phyloP scores from a whole-genome alignment of 1,284 basidiomycete species.

The Takashimella tepidaria region DNA sequence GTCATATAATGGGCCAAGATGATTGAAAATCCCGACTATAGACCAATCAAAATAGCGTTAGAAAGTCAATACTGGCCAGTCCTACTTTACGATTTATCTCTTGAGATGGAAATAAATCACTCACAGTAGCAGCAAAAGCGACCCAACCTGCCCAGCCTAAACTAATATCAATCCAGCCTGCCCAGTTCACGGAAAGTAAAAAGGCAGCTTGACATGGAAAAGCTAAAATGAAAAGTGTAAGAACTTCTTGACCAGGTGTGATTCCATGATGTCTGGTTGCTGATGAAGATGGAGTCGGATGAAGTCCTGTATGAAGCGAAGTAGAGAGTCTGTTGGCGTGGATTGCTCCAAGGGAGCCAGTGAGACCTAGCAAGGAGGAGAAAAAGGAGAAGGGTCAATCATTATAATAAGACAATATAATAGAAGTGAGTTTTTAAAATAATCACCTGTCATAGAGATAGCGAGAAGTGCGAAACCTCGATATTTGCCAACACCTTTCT shows the following conservation, averaged over 20 bases:
- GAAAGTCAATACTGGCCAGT: slow-evolving; percentile 7
- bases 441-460: slow-evolving; percentile 76
- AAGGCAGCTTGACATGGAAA: slow-evolving; percentile 72
- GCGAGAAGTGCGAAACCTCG: slow-evolving; percentile 83
- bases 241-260: slow-evolving; percentile 33
- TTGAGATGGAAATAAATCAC: slow-evolving; percentile 48
- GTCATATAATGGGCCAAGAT: slow-evolving; percentile 65
- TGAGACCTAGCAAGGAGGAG: slow-evolving; percentile 56
- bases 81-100: not conserved
- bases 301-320: slow-evolving; percentile 35
- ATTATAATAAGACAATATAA: not conserved
- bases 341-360: slow-evolving; percentile 84
- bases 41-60: slow-evolving; percentile 47
- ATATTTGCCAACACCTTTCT: slow-evolving; percentile 79
- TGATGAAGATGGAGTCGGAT: slow-evolving; percentile 22
- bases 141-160: slow-evolving; percentile 60
- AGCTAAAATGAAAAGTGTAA: slow-evolving; percentile 65
- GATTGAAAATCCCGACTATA: slow-evolving; percentile 66
- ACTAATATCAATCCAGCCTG: slow-evolving; percentile 72
- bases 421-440: not conserved
- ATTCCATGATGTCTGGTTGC: slow-evolving; percentile 19
- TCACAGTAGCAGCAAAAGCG: slow-evolving; percentile 70
- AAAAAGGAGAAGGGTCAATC: slow-evolving; percentile 15
- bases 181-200: slow-evolving; percentile 57
- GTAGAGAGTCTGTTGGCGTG: slow-evolving; percentile 88